phyloP scores from a whole-genome alignment of 306 rosid genomes.

The Cucurbita maxima region DNA sequence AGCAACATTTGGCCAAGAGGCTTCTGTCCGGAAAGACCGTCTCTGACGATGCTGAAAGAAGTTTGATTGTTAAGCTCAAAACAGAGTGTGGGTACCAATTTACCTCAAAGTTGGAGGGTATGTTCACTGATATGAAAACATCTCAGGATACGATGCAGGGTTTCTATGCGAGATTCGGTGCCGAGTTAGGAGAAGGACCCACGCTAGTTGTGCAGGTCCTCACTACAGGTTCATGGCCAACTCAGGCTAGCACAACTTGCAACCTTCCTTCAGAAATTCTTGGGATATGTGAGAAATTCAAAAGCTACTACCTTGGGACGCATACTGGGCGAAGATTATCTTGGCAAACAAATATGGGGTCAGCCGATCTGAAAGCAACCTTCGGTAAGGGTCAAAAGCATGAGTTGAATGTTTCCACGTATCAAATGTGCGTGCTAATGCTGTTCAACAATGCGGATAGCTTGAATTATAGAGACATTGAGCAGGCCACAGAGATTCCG shows the following conservation, averaged over 20 bases:
- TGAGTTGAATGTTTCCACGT: conserved; percentile 72
- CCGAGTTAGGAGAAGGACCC: conserved; percentile 56
- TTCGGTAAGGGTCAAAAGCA: conserved; percentile 74
- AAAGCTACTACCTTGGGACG: conserved; percentile 61
- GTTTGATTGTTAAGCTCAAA: conserved; percentile 75
- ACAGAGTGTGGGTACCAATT: conserved; percentile 75
- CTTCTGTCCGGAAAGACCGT: conserved; percentile 68
- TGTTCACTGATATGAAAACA: conserved; percentile 79
- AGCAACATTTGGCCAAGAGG: conserved; percentile 81
- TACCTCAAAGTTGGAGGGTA: conserved; percentile 71
- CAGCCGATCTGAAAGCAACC: conserved; percentile 67
- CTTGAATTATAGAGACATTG: conserved; percentile 59
- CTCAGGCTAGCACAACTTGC: conserved; percentile 53
- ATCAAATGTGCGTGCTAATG: conserved; percentile 85
- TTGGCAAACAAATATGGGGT: conserved; percentile 83
- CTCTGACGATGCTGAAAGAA: conserved; percentile 77
- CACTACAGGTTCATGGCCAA: conserved; percentile 80
- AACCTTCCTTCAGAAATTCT: conserved; percentile 70
- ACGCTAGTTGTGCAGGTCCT: conserved; percentile 65
- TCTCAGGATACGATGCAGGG: conserved; percentile 69
- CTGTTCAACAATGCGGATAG: conserved; percentile 57
- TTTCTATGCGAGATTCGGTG: conserved; percentile 34
- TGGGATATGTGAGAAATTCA: conserved; percentile 55
- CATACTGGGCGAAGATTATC: conserved; percentile 70
- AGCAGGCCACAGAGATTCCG: conserved; percentile 69